Percentiles rank a stretch among this genome's conserved stretches.
These are phyloP conservation scores for Protomyces inouyei DNA, from an alignment of 1,139 yeast species.

Conservation along the genomic window DNA sequence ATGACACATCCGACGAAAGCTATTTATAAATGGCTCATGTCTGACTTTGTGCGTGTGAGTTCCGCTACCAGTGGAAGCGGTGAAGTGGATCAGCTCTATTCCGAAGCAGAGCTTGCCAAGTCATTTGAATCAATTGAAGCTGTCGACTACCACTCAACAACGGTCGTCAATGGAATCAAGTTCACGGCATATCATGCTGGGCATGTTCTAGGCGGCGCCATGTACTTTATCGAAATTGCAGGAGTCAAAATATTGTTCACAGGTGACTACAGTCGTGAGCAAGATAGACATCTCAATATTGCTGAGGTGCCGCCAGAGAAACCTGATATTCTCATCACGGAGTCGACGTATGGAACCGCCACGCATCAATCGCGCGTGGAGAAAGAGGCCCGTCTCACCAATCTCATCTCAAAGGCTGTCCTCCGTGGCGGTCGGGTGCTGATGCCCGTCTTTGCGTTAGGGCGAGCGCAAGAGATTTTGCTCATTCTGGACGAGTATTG, in stretches of 20 bases:
- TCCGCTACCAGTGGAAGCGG: slow-evolving; percentile 35
- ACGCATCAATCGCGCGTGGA: slow-evolving; percentile 88
- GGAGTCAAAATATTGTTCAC: slow-evolving; percentile 84
- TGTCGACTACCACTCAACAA: slow-evolving; percentile 89
- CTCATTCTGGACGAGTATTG: slow-evolving; percentile 91
- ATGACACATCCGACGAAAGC: slow-evolving; percentile 99
- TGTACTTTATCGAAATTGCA: slow-evolving; percentile 92
- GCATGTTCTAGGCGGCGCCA: slow-evolving; percentile 97
- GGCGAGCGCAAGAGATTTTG: slow-evolving; percentile 90
- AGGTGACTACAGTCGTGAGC: slow-evolving; percentile 94
- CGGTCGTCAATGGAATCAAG: slow-evolving; percentile 87
- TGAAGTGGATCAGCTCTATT: slow-evolving; percentile 55
- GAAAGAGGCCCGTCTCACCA: slow-evolving; percentile 75
- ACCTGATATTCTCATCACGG: slow-evolving; percentile 88
- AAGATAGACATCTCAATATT: slow-evolving; percentile 87
- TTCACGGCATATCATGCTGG: slow-evolving; percentile 99
- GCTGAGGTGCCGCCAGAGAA: slow-evolving; percentile 90
- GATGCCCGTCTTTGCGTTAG: slow-evolving; percentile 92
- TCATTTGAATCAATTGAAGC: slow-evolving; percentile 91
- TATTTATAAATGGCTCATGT: slow-evolving; percentile 86
- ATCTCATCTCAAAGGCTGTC: slow-evolving; percentile 75
- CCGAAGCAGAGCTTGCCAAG: slow-evolving; percentile 82
- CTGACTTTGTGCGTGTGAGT: slow-evolving; percentile 88
- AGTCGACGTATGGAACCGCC: slow-evolving; percentile 96
- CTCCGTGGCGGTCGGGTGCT: slow-evolving; percentile 87